phyloP scores from a whole-genome alignment of 306 rosid species.

The Cicer chorassanicum region DNA sequence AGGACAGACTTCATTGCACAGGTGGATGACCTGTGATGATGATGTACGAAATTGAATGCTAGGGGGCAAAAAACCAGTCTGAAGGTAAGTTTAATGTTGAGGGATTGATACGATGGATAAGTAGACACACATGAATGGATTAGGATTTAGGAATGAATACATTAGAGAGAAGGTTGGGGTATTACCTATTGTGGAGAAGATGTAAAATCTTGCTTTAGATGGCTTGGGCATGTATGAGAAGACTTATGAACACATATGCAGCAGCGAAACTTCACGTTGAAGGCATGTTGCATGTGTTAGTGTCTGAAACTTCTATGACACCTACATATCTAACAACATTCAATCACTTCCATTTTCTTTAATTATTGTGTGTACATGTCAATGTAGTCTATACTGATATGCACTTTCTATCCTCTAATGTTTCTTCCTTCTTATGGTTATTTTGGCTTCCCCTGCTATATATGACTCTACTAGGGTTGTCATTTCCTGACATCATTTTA shows the following conservation, averaged over 20 bases:
- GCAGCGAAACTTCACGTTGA: too few relatives aligned
- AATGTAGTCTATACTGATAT: slow-evolving; percentile 7
- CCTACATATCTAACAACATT: too few relatives aligned
- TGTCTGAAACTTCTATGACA: too few relatives aligned
- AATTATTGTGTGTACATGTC: too few relatives aligned
- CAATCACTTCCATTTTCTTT: too few relatives aligned
- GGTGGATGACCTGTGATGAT: not conserved
- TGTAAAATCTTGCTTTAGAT: slow-evolving; percentile 1
- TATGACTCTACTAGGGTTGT: not conserved
- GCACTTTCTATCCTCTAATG: not conserved
- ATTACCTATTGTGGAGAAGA: not conserved
- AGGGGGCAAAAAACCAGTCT: not conserved
- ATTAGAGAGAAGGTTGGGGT: not conserved
- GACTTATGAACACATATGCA: too few relatives aligned
- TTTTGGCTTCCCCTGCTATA: not conserved
- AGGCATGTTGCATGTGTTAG: too few relatives aligned
- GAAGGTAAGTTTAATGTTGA: not conserved
- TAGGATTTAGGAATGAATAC: not conserved
- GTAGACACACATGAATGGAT: not conserved
- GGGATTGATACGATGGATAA: not conserved
- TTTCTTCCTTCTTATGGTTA: slow-evolving; percentile 9
- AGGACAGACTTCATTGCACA: not conserved
- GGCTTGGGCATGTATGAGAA: not conserved
- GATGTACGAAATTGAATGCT: not conserved
- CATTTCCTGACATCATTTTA: slow-evolving; percentile 1